phyloP scores from a whole-genome alignment of 176 grass and related monocot genomes.

The Saccharum spontaneum region DNA sequence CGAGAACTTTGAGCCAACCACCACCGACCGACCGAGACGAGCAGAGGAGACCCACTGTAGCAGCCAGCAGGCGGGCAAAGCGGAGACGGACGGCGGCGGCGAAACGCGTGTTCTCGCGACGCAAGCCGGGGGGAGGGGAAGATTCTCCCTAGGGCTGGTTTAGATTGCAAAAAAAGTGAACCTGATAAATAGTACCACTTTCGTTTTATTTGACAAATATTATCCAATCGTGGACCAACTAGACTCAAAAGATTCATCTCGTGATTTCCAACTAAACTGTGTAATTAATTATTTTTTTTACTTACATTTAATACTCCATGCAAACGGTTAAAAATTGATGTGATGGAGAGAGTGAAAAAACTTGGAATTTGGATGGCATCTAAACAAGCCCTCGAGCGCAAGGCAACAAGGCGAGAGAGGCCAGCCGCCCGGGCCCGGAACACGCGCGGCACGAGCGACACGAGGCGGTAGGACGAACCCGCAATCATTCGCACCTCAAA shows the following conservation, averaged over 20 bases:
- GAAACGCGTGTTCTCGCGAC: constrained; percentile 8
- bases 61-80: not conserved
- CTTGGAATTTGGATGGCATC: too few species aligned
- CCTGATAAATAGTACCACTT: too few species aligned
- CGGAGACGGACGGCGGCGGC: not conserved
- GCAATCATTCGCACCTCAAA: constrained; percentile 45
- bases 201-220: too few species aligned
- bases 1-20: not conserved
- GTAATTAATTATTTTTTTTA: too few species aligned
- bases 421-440: not conserved
- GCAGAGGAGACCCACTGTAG: not conserved
- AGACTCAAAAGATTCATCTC: too few species aligned
- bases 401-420: constrained; percentile 21
- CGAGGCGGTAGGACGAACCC: not conserved
- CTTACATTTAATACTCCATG: too few species aligned
- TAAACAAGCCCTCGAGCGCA: constrained; percentile 35
- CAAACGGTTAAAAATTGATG: too few species aligned
- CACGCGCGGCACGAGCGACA: constrained; percentile 35
- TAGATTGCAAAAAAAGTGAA: too few species aligned
- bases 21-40: not conserved
- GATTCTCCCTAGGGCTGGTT: constrained; percentile 35
- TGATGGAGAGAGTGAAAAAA: too few species aligned
- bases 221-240: too few species aligned
- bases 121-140: not conserved
- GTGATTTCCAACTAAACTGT: too few species aligned